Evolutionary conservation across 306 rosid genomes (phyloP).

Genomic region (Castanopsis chinensis): DNA sequence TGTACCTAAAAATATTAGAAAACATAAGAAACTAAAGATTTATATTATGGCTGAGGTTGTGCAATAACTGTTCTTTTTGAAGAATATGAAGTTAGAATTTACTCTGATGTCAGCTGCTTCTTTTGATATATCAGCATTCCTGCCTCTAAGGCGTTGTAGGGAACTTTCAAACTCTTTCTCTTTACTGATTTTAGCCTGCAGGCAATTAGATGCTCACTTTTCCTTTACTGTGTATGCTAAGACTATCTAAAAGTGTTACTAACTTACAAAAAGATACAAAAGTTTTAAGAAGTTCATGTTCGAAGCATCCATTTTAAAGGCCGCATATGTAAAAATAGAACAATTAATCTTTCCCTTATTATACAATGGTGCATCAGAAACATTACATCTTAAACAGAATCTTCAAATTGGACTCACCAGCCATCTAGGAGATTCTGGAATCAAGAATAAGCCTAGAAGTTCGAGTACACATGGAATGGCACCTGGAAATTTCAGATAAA

Average conservation of each 20-base stretch:
- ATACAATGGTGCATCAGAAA: neutral
- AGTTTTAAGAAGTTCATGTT: neutral
- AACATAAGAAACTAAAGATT: neutral
- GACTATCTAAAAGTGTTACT: neutral
- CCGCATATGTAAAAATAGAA: too few relatives aligned
- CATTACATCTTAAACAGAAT: neutral
- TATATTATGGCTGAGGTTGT: neutral
- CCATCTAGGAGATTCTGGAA: constrained; percentile 96
- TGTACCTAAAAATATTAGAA: neutral
- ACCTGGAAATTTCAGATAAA: constrained; percentile 30
- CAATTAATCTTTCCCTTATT: too few relatives aligned
- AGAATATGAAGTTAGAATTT: constrained; percentile 4
- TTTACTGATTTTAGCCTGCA: constrained; percentile 65
- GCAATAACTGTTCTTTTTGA: neutral
- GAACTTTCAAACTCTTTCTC: constrained; percentile 54
- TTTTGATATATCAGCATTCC: constrained; percentile 47
- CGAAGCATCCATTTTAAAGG: neutral
- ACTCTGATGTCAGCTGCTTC: constrained; percentile 80
- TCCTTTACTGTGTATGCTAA: neutral
- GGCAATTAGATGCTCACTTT: neutral
- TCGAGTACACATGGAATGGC: constrained; percentile 54
- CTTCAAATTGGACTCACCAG: constrained; percentile 52
- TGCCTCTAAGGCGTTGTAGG: constrained; percentile 68
- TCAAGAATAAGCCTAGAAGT: constrained; percentile 65
- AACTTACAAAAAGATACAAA: neutral